These are phyloP conservation scores for Cercospora zeae-maydis DNA, from an alignment of 2,329 filamentous ascomycete genomes.

Conservation along the genomic window DNA sequence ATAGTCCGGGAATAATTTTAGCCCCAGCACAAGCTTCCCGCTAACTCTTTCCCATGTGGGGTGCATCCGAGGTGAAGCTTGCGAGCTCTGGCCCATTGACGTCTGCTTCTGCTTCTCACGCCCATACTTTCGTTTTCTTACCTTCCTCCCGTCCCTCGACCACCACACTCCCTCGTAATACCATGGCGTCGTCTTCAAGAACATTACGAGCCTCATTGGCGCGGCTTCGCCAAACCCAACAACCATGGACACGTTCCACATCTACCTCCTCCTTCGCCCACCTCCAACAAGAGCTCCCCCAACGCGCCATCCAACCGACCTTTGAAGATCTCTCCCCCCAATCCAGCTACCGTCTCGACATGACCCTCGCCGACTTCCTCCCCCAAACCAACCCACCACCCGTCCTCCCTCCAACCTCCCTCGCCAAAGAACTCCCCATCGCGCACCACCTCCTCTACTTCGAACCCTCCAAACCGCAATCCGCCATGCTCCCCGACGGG, in stretches of 20 bases:
- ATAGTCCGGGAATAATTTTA: background rate
- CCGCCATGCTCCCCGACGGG: conserved; percentile 70
- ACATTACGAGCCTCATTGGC: conserved; percentile 21
- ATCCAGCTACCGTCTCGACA: conserved; percentile 20
- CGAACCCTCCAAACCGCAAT: conserved; percentile 62
- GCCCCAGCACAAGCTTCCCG: background rate
- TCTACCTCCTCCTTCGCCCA: conserved; percentile 36
- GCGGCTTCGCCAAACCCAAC: conserved; percentile 14
- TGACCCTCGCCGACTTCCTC: conserved; percentile 22
- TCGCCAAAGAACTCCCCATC: conserved; percentile 49
- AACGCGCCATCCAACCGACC: conserved; percentile 48
- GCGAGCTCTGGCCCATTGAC: background rate
- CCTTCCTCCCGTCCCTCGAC: background rate
- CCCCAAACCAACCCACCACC: conserved; percentile 27
- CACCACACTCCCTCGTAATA: background rate
- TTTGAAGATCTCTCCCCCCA: conserved; percentile 57
- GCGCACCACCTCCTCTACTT: conserved; percentile 88
- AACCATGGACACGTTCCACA: conserved; percentile 20
- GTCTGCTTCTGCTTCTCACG: background rate
- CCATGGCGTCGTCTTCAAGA: background rate
- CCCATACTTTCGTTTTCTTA: background rate
- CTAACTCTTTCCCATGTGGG: background rate
- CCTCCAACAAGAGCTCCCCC: conserved; percentile 45
- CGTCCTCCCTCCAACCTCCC: conserved; percentile 34
- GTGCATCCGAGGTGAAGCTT: conserved; percentile 5